These are phyloP conservation scores for Takashimella tepidaria DNA, from an alignment of 1,284 basidiomycete genomes.

Conservation along the genomic window DNA sequence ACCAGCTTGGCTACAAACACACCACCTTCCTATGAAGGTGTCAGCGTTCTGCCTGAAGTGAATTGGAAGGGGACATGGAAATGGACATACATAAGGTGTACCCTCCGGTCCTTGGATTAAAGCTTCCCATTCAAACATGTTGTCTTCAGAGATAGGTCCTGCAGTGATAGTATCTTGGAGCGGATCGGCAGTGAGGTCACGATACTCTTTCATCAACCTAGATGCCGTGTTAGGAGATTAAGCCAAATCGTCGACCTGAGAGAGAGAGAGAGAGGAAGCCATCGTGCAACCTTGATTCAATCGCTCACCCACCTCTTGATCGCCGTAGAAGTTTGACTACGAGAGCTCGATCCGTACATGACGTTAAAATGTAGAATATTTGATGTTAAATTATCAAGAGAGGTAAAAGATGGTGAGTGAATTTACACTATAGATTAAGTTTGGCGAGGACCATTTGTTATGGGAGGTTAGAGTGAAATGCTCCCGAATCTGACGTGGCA, in stretches of 20 bases:
- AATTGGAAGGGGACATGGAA: no score
- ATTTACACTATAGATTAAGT: no score
- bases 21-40: slow-evolving; percentile 72
- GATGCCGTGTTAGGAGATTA: slow-evolving; percentile 5
- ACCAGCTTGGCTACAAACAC: slow-evolving; percentile 88
- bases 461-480: neutral
- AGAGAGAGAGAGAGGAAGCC: no score
- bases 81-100: slow-evolving; percentile 77
- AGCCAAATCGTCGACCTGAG: no score
- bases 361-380: slow-evolving; percentile 3
- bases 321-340: slow-evolving; percentile 44
- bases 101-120: slow-evolving; percentile 94
- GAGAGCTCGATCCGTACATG: slow-evolving; percentile 38
- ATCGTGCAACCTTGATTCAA: neutral
- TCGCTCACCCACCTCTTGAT: slow-evolving; percentile 32
- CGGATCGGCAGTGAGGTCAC: slow-evolving; percentile 64
- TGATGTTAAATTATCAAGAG: neutral
- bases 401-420: no score
- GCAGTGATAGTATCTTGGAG: slow-evolving; percentile 78
- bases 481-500: neutral
- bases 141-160: slow-evolving; percentile 80
- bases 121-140: slow-evolving; percentile 98
- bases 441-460: neutral
- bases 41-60: no score
- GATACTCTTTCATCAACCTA: slow-evolving; percentile 88